A percentile compares a stretch with the other conserved stretches of the same genome.
Evolutionary conservation across 352 stramenopile species (phyloP).

Genomic region (Globisporangium radiosum): DNA sequence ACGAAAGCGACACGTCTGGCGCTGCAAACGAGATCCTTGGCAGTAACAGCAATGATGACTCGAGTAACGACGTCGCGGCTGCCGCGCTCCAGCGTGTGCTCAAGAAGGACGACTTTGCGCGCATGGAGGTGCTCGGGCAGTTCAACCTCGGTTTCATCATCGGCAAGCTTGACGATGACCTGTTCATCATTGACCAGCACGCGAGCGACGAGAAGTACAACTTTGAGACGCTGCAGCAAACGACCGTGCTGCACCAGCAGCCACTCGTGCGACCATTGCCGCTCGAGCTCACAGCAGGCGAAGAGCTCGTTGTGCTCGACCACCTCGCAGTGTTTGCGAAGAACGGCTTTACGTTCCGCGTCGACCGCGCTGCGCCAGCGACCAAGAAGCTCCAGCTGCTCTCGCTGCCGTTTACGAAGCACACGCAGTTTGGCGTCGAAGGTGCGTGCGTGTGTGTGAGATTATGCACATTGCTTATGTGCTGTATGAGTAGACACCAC

Average conservation of each 20-base stretch:
- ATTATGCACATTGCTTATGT: too few species aligned
- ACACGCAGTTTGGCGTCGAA: slow-evolving; percentile 81
- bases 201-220: slow-evolving; percentile 94
- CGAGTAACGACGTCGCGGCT: slow-evolving; percentile 40
- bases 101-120: slow-evolving; percentile 88
- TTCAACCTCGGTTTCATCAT: slow-evolving; percentile 99
- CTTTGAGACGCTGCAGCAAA: slow-evolving; percentile 65
- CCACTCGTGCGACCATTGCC: slow-evolving; percentile 89
- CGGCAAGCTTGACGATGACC: slow-evolving; percentile 77
- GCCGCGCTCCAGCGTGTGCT: slow-evolving; percentile 66
- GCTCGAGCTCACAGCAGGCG: slow-evolving; percentile 88
- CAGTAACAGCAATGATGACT: neutral
- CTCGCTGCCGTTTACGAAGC: slow-evolving; percentile 84
- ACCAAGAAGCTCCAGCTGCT: slow-evolving; percentile 66
- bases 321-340: slow-evolving; percentile 91
- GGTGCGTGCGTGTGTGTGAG: slow-evolving; percentile 19
- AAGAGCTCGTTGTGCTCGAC: slow-evolving; percentile 94
- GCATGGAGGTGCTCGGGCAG: slow-evolving; percentile 93
- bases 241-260: slow-evolving; percentile 93
- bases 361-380: slow-evolving; percentile 36
- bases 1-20: neutral
- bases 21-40: neutral
- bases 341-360: slow-evolving; percentile 90
- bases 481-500: too few species aligned
- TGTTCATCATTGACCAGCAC: slow-evolving; percentile 99